phyloP scores from a whole-genome alignment of 1,284 basidiomycete genomes.

The Microbotryomycetes sp. region DNA sequence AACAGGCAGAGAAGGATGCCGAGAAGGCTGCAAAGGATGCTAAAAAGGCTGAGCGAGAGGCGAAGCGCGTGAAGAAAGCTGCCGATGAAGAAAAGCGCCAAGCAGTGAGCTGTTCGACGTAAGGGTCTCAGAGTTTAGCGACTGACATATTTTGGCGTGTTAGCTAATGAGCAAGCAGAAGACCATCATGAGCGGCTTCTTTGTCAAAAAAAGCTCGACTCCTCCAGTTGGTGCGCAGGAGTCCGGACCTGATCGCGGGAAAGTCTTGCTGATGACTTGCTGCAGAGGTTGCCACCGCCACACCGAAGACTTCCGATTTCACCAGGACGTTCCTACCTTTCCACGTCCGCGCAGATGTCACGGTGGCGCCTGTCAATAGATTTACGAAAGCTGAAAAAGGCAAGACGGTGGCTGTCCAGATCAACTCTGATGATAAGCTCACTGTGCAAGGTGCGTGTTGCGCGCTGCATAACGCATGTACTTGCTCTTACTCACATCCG shows the following conservation, averaged over 20 bases:
- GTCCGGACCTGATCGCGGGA: too few species aligned
- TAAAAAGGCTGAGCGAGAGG: background rate
- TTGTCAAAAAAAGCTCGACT: background rate
- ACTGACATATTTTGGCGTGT: too few species aligned
- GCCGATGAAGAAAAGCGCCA: background rate
- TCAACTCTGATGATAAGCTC: slow-evolving; percentile 32
- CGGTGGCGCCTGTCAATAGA: slow-evolving; percentile 62
- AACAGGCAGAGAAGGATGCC: background rate
- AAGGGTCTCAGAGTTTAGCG: too few species aligned
- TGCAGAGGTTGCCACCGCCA: background rate
- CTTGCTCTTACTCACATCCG: slow-evolving; percentile 40
- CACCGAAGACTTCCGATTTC: slow-evolving; percentile 52
- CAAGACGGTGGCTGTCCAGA: slow-evolving; percentile 41
- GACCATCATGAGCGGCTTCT: background rate
- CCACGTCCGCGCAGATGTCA: slow-evolving; percentile 60
- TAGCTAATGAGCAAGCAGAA: background rate
- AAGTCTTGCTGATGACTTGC: too few species aligned
- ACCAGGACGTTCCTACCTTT: slow-evolving; percentile 68
- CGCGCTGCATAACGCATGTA: too few species aligned
- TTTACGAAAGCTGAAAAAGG: slow-evolving; percentile 50
- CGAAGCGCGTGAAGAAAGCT: background rate
- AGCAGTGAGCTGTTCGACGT: background rate
- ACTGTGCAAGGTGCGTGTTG: slow-evolving; percentile 23
- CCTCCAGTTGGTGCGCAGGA: background rate
- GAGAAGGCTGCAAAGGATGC: slow-evolving; percentile 8